A percentile compares a stretch with the other conserved stretches of the same genome.
These are phyloP conservation scores for Staphylotrichum tortipilum DNA, from an alignment of 495 filamentous ascomycete species.

Conservation along the genomic window DNA sequence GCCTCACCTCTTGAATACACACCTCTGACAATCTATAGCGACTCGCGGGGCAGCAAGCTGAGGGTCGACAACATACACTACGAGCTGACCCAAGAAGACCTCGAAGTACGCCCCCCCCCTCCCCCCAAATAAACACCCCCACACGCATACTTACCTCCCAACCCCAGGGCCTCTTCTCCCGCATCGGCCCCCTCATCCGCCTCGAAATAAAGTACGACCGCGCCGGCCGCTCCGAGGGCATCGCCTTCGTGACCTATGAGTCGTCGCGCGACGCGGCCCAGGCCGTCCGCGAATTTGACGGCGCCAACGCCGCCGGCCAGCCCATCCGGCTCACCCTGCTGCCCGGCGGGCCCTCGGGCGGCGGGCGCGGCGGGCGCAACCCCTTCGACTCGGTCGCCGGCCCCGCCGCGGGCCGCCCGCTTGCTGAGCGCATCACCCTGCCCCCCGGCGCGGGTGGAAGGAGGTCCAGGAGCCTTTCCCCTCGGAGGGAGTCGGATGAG, in stretches of 20 bases:
- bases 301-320: constrained; percentile 85
- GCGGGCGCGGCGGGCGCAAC: constrained; percentile 25
- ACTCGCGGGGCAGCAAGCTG: constrained; percentile 58
- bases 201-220: constrained; percentile 78
- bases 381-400: constrained; percentile 51
- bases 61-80: constrained; percentile 91
- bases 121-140: neutral
- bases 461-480: constrained; percentile 43
- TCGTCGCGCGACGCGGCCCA: constrained; percentile 56
- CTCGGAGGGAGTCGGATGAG: constrained; percentile 51
- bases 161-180: constrained; percentile 65
- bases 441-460: too few relatives aligned
- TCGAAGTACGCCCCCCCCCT: constrained; percentile 50
- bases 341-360: constrained; percentile 34
- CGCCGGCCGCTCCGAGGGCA: constrained; percentile 80
- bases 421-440: constrained; percentile 67
- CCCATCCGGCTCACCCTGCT: constrained; percentile 74
- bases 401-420: constrained; percentile 48
- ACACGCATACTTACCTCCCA: constrained; percentile 2
- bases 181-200: constrained; percentile 63
- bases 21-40: constrained; percentile 24
- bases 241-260: constrained; percentile 76
- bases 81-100: constrained; percentile 78
- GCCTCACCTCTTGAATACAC: neutral
- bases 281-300: constrained; percentile 76